Evolutionary conservation across 306 rosid genomes (phyloP), one percentile per base, ranked within the genome.

Genomic region (Vicia villosa): DNA sequence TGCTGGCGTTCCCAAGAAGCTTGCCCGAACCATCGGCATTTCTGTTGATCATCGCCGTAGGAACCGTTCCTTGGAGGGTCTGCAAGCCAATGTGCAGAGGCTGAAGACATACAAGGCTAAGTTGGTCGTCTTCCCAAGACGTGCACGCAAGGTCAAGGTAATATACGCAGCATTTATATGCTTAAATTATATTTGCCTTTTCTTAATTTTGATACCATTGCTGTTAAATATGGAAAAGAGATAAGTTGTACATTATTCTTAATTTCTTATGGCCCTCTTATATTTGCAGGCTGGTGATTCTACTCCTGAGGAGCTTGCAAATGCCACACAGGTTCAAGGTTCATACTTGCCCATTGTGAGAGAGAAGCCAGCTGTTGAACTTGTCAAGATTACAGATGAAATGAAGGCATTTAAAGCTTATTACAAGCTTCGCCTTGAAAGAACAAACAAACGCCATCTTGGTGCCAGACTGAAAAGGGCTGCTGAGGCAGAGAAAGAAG

Each of bases 61-160:
- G 76, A 89, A 83, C 21, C 79, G 79, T 0, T 89, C 92, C 20
- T 77, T 86, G 69, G 90, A 89, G 16, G 45, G 96, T 37, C 78
- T 83, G 32, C 92, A 89, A 68, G 46, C 77, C 17, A 86, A 85
- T 63, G 88, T 83, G 9, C 92, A 83, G 68, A 82, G 96, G 81
- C 77, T 86, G 76, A 89, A 89, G 41, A 86, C 88, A 22, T 89
- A 75, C 77, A 84, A 85, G 88, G 92, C 91, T 34, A 89, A 89
- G 57, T 56, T 85, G 74, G 90, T 86, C 2, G 90, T 86, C 19
- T 89, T 89, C 87, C 92, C 96, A 67, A 85, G 92, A 69, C 79
- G 88, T 3, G 87, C 86, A 21, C 83, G 83, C 57, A 85, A 84
- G 68, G 54, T 72, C 19, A 89, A 89, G 92, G 87, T 89, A 69